Base-by-base conservation (phyloP, 2,329 filamentous ascomycete species). In the Aschersonia sp. region DNA sequence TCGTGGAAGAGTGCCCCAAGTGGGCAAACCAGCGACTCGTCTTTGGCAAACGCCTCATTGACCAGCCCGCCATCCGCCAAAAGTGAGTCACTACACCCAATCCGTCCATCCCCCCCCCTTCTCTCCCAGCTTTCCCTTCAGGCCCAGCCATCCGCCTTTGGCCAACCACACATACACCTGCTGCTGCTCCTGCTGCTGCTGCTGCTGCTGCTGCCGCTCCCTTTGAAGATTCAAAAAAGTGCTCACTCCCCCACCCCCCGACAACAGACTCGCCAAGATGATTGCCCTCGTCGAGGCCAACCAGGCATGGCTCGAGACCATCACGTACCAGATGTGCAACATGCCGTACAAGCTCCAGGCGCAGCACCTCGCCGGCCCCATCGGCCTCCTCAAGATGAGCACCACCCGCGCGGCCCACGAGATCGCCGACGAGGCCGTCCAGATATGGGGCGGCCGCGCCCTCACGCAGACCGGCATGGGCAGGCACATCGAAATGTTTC, bases 1-100 rank as follows among this genome's bases (percentile, higher is more conserved):
- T 90, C 11, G 80, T 87, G 10, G 86, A 94, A 63, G 87, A 94
- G 61, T 90, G 81, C 57, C 68, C 94, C 53, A 92, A 92, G 63
- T 95, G 88, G 87, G 74, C 81, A 33, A 87, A 92, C 68, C 88
- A 94, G 67, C 81, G 87, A 45, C 72, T 88, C 30, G 85, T 94
- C 54, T 92, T 92, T 60, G 79, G 79, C 60, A 90, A 90, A 71
- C 81, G 81, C 31, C 73, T 94, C 41, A 83, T 90, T 54, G 81
- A 87, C 58, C 86, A 94, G 59, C 85, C 87, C 30, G 85, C 87
- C 43, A 89, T 94, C 57, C 76, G 82, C 22, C 81, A 85, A 58
- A 94, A 94, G 79, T 82, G 61, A 59, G 69, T 37, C 33, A 22
- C 22, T 3, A 3, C 22, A 22, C 22, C 22, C 22, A 22, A 22